Conservation (phyloP, 2,329 filamentous ascomycete species). For the Diaporthe helianthi region DNA sequence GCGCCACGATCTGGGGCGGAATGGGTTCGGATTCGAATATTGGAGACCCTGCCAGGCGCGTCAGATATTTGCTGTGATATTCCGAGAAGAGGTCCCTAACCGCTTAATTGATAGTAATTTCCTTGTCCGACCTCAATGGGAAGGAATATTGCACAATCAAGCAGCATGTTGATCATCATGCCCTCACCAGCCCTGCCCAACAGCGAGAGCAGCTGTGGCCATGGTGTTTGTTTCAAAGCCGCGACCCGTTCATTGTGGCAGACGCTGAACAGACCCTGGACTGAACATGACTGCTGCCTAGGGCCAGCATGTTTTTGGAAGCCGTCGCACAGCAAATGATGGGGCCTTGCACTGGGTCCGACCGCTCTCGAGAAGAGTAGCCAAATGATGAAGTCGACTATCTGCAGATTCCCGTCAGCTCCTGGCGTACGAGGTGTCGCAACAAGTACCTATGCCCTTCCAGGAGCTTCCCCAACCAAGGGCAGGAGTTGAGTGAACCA, state of each 20-base stretch:
- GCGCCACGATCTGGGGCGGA: background rate
- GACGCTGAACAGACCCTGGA: constrained; percentile 70
- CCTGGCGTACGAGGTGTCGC: background rate
- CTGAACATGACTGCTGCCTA: constrained; percentile 43
- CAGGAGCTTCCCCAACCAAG: background rate
- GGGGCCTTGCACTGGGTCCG: constrained; percentile 58
- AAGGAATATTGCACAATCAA: constrained; percentile 80
- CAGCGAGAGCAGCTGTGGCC: constrained; percentile 77
- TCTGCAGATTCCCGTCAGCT: constrained; percentile 51
- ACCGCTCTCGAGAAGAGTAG: constrained; percentile 71
- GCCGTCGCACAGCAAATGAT: constrained; percentile 85
- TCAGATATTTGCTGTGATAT: constrained; percentile 34
- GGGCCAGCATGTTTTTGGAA: constrained; percentile 61
- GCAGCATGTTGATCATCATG: constrained; percentile 78
- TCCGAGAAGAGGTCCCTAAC: constrained; percentile 51
- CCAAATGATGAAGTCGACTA: constrained; percentile 81
- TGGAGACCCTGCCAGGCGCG: constrained; percentile 12
- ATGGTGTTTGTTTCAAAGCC: constrained; percentile 72
- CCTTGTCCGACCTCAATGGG: constrained; percentile 63
- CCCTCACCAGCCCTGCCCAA: constrained; percentile 78
- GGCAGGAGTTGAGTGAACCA: constrained; percentile 38
- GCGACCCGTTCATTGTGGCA: constrained; percentile 75
- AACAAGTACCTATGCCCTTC: background rate
- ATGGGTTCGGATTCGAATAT: constrained; percentile 31
- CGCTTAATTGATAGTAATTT: constrained; percentile 82